phyloP scores from a whole-genome alignment of 1,284 basidiomycete species.

The Malassezia restricta region DNA sequence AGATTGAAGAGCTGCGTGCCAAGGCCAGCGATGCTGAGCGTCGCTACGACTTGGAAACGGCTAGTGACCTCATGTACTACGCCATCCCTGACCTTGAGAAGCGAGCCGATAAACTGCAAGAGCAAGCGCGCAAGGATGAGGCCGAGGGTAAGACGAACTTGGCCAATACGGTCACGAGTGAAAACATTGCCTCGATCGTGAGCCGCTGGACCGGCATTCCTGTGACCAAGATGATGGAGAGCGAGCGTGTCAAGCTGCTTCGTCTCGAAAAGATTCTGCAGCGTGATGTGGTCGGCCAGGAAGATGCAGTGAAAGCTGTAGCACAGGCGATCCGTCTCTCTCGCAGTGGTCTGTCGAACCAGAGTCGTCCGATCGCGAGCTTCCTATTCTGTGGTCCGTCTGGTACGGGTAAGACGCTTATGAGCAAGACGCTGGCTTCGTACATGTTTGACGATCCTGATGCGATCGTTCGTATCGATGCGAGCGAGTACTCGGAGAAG shows the following conservation, averaged over 20 bases:
- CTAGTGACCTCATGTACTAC: constrained; percentile 78
- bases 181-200: constrained; percentile 52
- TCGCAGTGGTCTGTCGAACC: constrained; percentile 53
- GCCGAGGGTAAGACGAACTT: constrained; percentile 34
- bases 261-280: constrained; percentile 34
- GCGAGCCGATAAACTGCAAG: constrained; percentile 54
- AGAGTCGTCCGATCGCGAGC: constrained; percentile 50
- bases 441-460: constrained; percentile 52
- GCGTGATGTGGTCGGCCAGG: constrained; percentile 51
- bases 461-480: constrained; percentile 54
- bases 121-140: constrained; percentile 48
- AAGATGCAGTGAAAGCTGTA: constrained; percentile 53
- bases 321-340: constrained; percentile 54
- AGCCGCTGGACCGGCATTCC: constrained; percentile 51
- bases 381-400: constrained; percentile 50
- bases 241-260: constrained; percentile 41
- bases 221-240: constrained; percentile 45
- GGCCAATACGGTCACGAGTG: constrained; percentile 35
- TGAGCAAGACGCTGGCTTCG: constrained; percentile 48
- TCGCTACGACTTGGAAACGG: constrained; percentile 51
- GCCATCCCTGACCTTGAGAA: constrained; percentile 77
- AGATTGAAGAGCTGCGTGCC: constrained; percentile 78
- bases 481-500: constrained; percentile 50
- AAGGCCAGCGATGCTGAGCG: constrained; percentile 92
- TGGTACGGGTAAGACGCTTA: constrained; percentile 53